Percentiles rank a stretch among this genome's conserved stretches.
Evolutionary conservation across 768 basidiomycete species (phyloP).

Genomic region (Asterophora parasitica): DNA sequence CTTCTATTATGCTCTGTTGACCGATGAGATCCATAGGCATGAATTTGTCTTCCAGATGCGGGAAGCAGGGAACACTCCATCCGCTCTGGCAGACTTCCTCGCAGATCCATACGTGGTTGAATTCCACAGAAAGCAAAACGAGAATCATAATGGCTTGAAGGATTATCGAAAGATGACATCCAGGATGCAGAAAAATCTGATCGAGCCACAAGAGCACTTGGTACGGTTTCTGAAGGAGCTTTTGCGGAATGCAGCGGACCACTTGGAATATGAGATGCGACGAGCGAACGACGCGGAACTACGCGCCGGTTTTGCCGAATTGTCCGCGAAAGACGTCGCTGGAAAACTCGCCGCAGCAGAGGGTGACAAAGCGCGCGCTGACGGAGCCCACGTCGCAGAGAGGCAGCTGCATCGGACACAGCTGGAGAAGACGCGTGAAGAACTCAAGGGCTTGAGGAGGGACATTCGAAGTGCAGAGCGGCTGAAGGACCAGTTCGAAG

Average conservation of each 20-base stretch:
- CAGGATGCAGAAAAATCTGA: constrained; percentile 36
- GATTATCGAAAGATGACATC: constrained; percentile 33
- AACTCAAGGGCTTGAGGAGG: constrained; percentile 28
- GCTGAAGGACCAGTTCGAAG: constrained; percentile 37
- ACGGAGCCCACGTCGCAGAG: constrained; percentile 33
- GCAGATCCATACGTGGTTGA: constrained; percentile 38
- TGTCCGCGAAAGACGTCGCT: constrained; percentile 36
- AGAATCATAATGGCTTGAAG: constrained; percentile 27
- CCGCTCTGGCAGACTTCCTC: constrained; percentile 39
- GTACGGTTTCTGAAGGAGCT: constrained; percentile 49
- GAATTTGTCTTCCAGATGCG: constrained; percentile 37
- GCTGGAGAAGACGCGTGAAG: constrained; percentile 42
- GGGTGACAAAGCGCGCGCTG: constrained; percentile 33
- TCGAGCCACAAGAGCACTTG: constrained; percentile 50
- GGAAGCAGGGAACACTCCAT: constrained; percentile 41
- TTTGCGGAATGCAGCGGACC: constrained; percentile 46
- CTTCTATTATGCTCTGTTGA: neutral
- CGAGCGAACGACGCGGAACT: constrained; percentile 47
- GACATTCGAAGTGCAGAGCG: constrained; percentile 32
- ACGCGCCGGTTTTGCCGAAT: constrained; percentile 50
- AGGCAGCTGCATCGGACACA: constrained; percentile 41
- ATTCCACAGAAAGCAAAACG: constrained; percentile 28
- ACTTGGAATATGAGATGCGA: constrained; percentile 52
- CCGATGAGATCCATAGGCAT: constrained; percentile 9
- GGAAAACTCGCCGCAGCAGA: constrained; percentile 37